Evolutionary conservation across 805 yeast species (phyloP), one percentile per base, ranked within the genome.

Genomic region (Candida palmyrensis): DNA sequence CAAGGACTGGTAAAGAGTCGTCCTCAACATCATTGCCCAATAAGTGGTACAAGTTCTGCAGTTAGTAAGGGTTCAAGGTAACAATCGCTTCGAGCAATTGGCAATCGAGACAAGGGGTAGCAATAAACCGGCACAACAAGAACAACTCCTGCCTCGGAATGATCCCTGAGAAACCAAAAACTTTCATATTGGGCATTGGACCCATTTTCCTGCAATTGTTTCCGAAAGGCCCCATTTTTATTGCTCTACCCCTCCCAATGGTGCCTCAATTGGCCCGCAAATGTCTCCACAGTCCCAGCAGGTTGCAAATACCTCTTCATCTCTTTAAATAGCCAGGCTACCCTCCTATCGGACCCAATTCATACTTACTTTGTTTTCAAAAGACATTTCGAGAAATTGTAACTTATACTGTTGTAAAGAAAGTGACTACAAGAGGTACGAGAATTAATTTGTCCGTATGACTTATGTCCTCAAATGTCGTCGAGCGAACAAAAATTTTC

Each of bases 21-120:
- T 81, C 94, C 60, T 83, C 89, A 52, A 83, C 85, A 72, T 85
- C 95, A 78, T 85, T 84, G 63, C 83, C 92, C 71, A 84, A 73
- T 65, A 83, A 75, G 66, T 76, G 84, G 66, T 71, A 84, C 62
- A 85, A 84, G 72, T 84, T 84, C 86, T 80, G 51, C 12, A 28
- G 33, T 30, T 25, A 23, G n/a, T n/a, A n/a, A n/a, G n/a, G n/a
- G n/a, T n/a, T n/a, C n/a, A n/a, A n/a, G n/a, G n/a, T n/a, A n/a
- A n/a, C n/a, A n/a, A n/a, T n/a, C n/a, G n/a, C n/a, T n/a, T n/a
- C n/a, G n/a, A n/a, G n/a, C n/a, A n/a, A n/a, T n/a, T n/a, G n/a
- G n/a, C n/a, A n/a, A n/a, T n/a, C n/a, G n/a, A n/a, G n/a, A n/a
- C n/a, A n/a, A n/a, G n/a, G 24, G 43, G 33, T 25, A 6, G 29